Conservation (phyloP, 2,329 filamentous ascomycete genomes). For the Tolypocladium album region DNA sequence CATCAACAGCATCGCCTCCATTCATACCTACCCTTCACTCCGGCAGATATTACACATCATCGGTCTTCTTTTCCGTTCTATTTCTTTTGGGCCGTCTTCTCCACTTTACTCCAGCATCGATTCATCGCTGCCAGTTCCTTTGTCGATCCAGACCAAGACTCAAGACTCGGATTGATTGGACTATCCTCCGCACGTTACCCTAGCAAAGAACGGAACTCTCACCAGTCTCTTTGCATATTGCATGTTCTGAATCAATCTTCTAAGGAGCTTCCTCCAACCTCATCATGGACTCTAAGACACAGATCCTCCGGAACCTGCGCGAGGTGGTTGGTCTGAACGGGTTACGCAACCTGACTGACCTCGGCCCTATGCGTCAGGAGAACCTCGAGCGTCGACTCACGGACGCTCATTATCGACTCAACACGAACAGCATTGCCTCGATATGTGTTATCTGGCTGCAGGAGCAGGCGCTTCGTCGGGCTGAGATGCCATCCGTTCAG, state of each 20-base stretch:
- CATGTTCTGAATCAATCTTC: background rate
- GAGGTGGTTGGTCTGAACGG: constrained; percentile 11
- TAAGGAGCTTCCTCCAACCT: background rate
- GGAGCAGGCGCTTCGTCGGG: constrained; percentile 4
- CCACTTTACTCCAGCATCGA: background rate
- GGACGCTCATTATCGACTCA: constrained; percentile 3
- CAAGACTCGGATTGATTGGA: background rate
- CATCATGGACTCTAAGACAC: constrained; percentile 10
- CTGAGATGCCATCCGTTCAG: background rate
- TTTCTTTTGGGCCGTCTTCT: background rate
- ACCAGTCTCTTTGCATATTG: background rate
- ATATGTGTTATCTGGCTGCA: constrained; percentile 17
- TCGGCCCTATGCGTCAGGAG: constrained; percentile 13
- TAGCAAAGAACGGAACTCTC: background rate
- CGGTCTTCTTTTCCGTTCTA: background rate
- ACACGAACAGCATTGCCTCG: constrained; percentile 7
- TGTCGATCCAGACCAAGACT: background rate
- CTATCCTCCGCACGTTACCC: background rate
- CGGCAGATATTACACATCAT: background rate
- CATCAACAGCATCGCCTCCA: background rate
- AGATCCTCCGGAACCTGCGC: constrained; percentile 10
- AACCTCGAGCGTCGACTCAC: constrained; percentile 12
- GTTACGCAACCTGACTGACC: constrained; percentile 8
- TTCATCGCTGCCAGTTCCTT: background rate
- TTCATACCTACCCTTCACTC: no score